Percentiles rank a stretch among this genome's conserved stretches.
Evolutionary conservation across 1,139 yeast genomes (phyloP).

Genomic region (Suhomyces maxii): DNA sequence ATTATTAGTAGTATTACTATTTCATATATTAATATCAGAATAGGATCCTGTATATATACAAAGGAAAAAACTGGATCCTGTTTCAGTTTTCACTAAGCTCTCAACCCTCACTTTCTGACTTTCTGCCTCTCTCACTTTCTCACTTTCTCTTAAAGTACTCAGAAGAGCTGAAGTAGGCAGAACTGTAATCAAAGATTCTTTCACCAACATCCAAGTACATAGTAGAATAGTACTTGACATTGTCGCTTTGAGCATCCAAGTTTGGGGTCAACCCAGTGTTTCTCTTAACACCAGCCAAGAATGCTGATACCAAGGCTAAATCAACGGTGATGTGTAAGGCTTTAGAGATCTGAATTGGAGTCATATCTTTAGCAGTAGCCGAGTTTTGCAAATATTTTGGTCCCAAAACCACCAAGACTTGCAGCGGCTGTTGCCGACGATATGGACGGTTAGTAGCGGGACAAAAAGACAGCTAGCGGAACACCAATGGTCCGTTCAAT

Average conservation of each 20-base stretch:
- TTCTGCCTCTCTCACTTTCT: no score
- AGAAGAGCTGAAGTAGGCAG: slow-evolving; percentile 71
- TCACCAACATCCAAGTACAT: slow-evolving; percentile 88
- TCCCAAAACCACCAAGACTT: no score
- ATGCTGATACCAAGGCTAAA: slow-evolving; percentile 73
- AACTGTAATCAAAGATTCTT: slow-evolving; percentile 69
- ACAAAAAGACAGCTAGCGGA: background rate
- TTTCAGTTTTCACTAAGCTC: no score
- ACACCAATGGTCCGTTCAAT: background rate
- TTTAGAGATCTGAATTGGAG: slow-evolving; percentile 45
- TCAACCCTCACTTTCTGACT: no score
- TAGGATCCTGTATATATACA: background rate
- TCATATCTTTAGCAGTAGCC: background rate
- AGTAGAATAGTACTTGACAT: slow-evolving; percentile 56
- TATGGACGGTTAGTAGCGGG: background rate
- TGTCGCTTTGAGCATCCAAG: slow-evolving; percentile 39
- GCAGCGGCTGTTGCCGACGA: background rate
- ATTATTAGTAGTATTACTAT: background rate
- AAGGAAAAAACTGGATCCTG: background rate
- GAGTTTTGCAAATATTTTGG: no score
- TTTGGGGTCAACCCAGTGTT: slow-evolving; percentile 73
- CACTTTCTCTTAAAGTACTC: slow-evolving; percentile 67
- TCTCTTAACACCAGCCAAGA: slow-evolving; percentile 87
- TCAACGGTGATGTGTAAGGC: slow-evolving; percentile 70
- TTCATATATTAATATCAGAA: background rate